Percentiles rank a stretch among this genome's conserved stretches.
phyloP scores from a whole-genome alignment of 805 yeast genomes.

The Millerozyma miso region DNA sequence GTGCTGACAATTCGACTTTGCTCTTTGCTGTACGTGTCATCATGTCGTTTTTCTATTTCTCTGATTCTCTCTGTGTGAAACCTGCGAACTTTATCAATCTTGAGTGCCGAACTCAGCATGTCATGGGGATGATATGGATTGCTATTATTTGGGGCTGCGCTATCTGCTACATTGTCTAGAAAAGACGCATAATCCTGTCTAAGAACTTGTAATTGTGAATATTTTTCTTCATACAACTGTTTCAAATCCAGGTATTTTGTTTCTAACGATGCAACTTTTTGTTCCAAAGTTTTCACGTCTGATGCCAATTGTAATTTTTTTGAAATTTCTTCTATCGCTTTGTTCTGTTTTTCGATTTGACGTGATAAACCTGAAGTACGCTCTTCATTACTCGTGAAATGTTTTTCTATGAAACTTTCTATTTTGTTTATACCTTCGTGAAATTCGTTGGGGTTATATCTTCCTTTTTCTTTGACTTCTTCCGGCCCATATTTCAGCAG shows the following conservation, averaged over 20 bases:
- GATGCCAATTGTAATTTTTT: background rate
- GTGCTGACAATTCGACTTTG: slow-evolving; percentile 30
- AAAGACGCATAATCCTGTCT: slow-evolving; percentile 19
- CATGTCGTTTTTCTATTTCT: slow-evolving; percentile 9
- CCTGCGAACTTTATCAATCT: slow-evolving; percentile 17
- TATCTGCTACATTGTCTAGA: slow-evolving; percentile 11
- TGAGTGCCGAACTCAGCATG: background rate
- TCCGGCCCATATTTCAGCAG: no score
- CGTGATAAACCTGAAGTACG: background rate
- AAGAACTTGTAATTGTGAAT: slow-evolving; percentile 16
- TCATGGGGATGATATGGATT: slow-evolving; percentile 1
- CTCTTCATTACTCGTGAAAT: background rate
- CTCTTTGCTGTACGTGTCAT: slow-evolving; percentile 1
- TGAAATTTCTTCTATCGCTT: background rate
- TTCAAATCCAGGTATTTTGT: slow-evolving; percentile 17
- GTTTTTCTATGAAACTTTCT: background rate
- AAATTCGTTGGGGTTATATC: no score
- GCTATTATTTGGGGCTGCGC: background rate
- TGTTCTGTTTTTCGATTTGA: background rate
- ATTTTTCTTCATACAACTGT: slow-evolving; percentile 20
- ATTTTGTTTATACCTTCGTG: background rate
- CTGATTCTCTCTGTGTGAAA: slow-evolving; percentile 18
- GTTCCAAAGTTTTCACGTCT: background rate
- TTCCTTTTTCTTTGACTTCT: no score
- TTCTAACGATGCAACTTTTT: slow-evolving; percentile 9